phyloP scores from a whole-genome alignment of 352 stramenopile genomes.

The Pythium graminicola region DNA sequence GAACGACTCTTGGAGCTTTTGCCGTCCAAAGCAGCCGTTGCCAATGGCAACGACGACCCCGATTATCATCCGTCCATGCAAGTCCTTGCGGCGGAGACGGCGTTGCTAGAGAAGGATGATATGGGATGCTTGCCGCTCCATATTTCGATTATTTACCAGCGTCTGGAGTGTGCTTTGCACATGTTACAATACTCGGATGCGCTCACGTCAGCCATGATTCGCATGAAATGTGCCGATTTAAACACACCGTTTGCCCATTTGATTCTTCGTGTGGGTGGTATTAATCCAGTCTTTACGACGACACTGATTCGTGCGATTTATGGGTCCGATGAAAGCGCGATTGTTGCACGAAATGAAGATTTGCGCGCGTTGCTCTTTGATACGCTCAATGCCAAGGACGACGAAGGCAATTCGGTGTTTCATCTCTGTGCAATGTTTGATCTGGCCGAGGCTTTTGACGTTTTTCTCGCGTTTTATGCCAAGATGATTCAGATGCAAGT shows the following conservation, averaged over 20 bases:
- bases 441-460: slow-evolving; percentile 36
- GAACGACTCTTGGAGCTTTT: slow-evolving; percentile 45
- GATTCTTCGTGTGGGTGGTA: slow-evolving; percentile 51
- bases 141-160: slow-evolving; percentile 58
- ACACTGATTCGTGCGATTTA: slow-evolving; percentile 37
- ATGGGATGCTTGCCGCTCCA: slow-evolving; percentile 81
- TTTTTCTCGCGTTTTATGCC: slow-evolving; percentile 40
- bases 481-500: slow-evolving; percentile 21
- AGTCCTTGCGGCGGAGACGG: slow-evolving; percentile 45
- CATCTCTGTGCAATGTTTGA: slow-evolving; percentile 71
- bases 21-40: slow-evolving; percentile 18
- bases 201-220: slow-evolving; percentile 60
- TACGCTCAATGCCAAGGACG: slow-evolving; percentile 45
- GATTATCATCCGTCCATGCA: slow-evolving; percentile 22
- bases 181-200: slow-evolving; percentile 56
- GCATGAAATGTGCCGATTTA: slow-evolving; percentile 55
- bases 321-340: not conserved
- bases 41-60: not conserved
- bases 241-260: slow-evolving; percentile 65
- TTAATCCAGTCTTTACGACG: slow-evolving; percentile 47
- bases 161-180: slow-evolving; percentile 32
- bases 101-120: slow-evolving; percentile 73
- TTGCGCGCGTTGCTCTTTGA: slow-evolving; percentile 46
- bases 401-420: slow-evolving; percentile 74
- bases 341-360: slow-evolving; percentile 21